Percentiles rank a stretch among this genome's conserved stretches.
phyloP scores from a whole-genome alignment of 805 yeast genomes.

The Schwanniomyces polymorphus region DNA sequence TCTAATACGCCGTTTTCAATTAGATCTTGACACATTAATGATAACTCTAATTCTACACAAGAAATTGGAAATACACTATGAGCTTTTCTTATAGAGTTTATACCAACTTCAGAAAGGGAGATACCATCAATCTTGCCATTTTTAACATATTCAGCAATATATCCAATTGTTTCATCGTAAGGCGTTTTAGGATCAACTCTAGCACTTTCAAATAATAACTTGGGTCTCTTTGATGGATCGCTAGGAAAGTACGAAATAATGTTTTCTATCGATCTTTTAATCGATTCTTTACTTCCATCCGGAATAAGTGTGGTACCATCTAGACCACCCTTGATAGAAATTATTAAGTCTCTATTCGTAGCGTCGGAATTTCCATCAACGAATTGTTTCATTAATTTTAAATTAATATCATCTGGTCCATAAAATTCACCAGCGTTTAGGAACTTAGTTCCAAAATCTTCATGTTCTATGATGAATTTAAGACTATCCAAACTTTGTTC shows the following conservation, averaged over 20 bases:
- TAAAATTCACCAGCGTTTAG: constrained; percentile 82
- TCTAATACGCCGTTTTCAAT: constrained; percentile 62
- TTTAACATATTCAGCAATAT: constrained; percentile 58
- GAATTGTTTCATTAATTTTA: constrained; percentile 58
- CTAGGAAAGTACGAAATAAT: constrained; percentile 29
- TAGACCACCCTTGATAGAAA: constrained; percentile 70
- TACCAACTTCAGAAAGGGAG: constrained; percentile 73
- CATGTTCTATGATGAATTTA: constrained; percentile 43
- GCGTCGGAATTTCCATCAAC: constrained; percentile 53
- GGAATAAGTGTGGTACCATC: constrained; percentile 42
- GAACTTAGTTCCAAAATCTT: constrained; percentile 48
- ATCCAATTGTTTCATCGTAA: constrained; percentile 57
- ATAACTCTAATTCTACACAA: constrained; percentile 77
- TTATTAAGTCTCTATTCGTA: constrained; percentile 47
- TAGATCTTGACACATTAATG: constrained; percentile 66
- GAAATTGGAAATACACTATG: constrained; percentile 54
- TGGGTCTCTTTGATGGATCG: constrained; percentile 29
- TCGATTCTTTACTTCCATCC: constrained; percentile 47
- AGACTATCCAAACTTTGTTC: constrained; percentile 55
- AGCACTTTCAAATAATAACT: constrained; percentile 63
- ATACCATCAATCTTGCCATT: constrained; percentile 67
- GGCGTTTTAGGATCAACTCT: constrained; percentile 62
- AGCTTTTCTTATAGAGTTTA: constrained; percentile 61
- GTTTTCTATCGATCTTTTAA: constrained; percentile 49
- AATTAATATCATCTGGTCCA: constrained; percentile 53